Percentiles rank a stretch among this genome's conserved stretches.
These are phyloP conservation scores for Mycena alexandri DNA, from an alignment of 768 basidiomycete genomes.

Conservation along the genomic window DNA sequence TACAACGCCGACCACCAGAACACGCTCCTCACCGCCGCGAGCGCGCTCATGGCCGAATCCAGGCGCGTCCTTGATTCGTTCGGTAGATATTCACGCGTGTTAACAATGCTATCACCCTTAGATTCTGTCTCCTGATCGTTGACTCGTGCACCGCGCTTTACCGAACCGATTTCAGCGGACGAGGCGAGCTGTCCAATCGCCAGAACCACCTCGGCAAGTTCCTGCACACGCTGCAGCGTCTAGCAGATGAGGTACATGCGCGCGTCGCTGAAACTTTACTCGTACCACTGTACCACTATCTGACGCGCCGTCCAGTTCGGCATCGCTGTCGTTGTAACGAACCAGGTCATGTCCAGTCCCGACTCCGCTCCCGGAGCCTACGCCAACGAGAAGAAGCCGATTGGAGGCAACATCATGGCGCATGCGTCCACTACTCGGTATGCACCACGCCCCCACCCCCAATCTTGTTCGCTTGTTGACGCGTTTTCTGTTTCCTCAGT, in stretches of 20 bases:
- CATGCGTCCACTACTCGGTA: constrained; percentile 98
- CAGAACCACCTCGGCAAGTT: constrained; percentile 98
- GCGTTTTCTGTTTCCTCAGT: constrained; percentile 53
- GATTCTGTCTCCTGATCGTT: constrained; percentile 96
- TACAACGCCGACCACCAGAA: constrained; percentile 99
- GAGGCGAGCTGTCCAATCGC: constrained; percentile 94
- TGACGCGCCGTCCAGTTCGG: constrained; percentile 76
- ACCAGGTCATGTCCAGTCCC: constrained; percentile 99
- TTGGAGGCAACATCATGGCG: constrained; percentile 99
- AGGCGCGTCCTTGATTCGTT: constrained; percentile 66
- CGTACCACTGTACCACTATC: constrained; percentile 24
- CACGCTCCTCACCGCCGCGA: constrained; percentile 88
- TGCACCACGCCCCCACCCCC: constrained; percentile 37
- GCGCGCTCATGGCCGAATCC: constrained; percentile 99
- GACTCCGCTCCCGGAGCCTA: constrained; percentile 93
- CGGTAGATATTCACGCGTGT: constrained; percentile 41
- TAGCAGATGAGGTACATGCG: constrained; percentile 91
- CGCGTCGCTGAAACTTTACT: neutral
- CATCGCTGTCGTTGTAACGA: constrained; percentile 96
- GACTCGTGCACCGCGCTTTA: constrained; percentile 97
- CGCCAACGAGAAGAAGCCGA: constrained; percentile 96
- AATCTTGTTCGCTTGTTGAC: constrained; percentile 20
- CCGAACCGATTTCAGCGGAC: constrained; percentile 94
- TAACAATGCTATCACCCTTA: constrained; percentile 48
- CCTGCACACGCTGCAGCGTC: constrained; percentile 88